phyloP scores from a whole-genome alignment of 2,329 filamentous ascomycete genomes.

The Ophiostoma quercus region DNA sequence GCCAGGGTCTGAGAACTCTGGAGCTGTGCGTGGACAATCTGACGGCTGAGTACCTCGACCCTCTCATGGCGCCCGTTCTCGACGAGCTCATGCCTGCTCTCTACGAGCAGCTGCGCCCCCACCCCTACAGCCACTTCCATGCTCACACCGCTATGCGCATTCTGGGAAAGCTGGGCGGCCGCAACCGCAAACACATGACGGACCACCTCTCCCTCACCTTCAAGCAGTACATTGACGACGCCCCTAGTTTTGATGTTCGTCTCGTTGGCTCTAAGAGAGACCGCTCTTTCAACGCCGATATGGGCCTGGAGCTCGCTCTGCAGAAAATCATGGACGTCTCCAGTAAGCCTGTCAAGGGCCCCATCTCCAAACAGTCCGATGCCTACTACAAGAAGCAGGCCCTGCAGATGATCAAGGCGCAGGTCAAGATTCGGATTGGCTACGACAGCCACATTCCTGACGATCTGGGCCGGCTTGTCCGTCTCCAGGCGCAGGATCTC shows the following conservation, averaged over 20 bases:
- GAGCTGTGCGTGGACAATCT: slow-evolving; percentile 98
- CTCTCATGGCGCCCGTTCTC: slow-evolving; percentile 98
- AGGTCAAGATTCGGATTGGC: slow-evolving; percentile 86
- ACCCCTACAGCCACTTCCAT: slow-evolving; percentile 95
- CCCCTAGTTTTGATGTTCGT: slow-evolving; percentile 79
- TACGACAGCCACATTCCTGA: slow-evolving; percentile 75
- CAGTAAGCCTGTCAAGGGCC: slow-evolving; percentile 48
- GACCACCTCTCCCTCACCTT: slow-evolving; percentile 79
- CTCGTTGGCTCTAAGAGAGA: slow-evolving; percentile 87
- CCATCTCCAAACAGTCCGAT: slow-evolving; percentile 58
- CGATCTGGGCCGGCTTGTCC: slow-evolving; percentile 76
- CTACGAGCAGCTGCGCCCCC: slow-evolving; percentile 89
- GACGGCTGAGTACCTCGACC: slow-evolving; percentile 94
- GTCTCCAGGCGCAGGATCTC: slow-evolving; percentile 84
- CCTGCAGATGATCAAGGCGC: slow-evolving; percentile 77
- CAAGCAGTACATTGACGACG: slow-evolving; percentile 80
- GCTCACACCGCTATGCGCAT: slow-evolving; percentile 98
- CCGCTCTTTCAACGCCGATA: slow-evolving; percentile 75
- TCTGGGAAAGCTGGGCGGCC: slow-evolving; percentile 88
- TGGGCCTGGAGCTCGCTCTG: slow-evolving; percentile 85
- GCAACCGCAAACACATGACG: slow-evolving; percentile 93
- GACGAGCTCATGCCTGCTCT: slow-evolving; percentile 97
- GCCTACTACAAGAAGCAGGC: slow-evolving; percentile 90
- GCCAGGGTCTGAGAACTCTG: slow-evolving; percentile 85
- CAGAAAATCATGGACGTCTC: slow-evolving; percentile 78